Base-by-base conservation (phyloP, 495 filamentous ascomycete genomes). In the Neurospora tetraspora region DNA sequence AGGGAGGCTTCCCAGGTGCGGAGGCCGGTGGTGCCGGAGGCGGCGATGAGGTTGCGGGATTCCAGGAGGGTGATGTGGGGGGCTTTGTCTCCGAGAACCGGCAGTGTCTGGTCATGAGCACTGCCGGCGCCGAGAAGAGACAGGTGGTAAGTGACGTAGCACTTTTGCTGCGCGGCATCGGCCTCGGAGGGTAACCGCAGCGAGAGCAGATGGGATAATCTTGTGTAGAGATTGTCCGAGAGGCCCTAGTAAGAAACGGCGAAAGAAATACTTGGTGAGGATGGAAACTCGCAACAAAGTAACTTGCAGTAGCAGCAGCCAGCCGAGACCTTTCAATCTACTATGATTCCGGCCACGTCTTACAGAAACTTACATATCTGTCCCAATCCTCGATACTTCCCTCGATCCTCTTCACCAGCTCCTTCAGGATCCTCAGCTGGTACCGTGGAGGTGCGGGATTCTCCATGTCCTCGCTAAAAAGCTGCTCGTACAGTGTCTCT, bases 1-100 rank as follows among this genome's bases (percentile, higher is more conserved):
- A 98, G 81, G 1, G 93, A 89, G 5, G 95, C 95, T 82, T 97
- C 95, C 95, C 95, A 98, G 6, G 95, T 98, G 12, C 95, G 89
- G 37, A 93, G 84, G 0, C 95, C 95, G 0, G 95, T 98, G 3
- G 92, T 97, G 5, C 92, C 93, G 7, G 85, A 82, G 1, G 89
- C 88, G 10, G 92, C 89, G 53, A 98, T 88, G 2, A 97, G 79
- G 37, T 86, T 86, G 5, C 91, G 89, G 12, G 91, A 90, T 82
- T 98, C 95, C 5, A 91, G 82, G 0, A 93, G 77, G 11, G 84
- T 91, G 72, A 91, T 82, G 6, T 80, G 73, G 39, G 74, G 69
- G 4, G 74, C 73, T 7, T 65, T 11, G 20, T 69, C 74, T 39
- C 20, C 20, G 1, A 42, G 45, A 4, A 38, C 11, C 14, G 73